Conservation (phyloP, 2,329 filamentous ascomycete genomes). For the Epichloe bromicola region DNA sequence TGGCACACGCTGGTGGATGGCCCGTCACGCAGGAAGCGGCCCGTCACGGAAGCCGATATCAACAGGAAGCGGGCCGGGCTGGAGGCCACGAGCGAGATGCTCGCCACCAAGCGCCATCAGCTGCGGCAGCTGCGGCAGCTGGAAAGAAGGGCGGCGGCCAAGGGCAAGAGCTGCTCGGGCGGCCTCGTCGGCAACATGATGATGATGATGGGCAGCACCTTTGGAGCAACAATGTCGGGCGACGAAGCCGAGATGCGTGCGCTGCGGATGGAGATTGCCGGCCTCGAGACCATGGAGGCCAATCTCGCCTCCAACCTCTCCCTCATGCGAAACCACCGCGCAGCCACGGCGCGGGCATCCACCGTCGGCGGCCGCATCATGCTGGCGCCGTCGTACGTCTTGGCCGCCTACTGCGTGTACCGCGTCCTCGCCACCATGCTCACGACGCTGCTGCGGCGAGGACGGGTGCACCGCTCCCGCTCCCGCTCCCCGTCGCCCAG, state of each 20-base stretch:
- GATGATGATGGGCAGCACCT: constrained; percentile 15
- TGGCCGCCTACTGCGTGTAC: constrained; percentile 75
- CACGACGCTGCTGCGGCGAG: constrained; percentile 48
- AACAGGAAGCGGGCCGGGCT: constrained; percentile 66
- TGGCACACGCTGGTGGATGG: constrained; percentile 71
- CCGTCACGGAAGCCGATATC: constrained; percentile 62
- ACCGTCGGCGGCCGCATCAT: constrained; percentile 54
- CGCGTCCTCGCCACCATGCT: constrained; percentile 62
- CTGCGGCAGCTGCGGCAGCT: constrained; percentile 57
- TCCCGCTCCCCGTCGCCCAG: constrained; percentile 22
- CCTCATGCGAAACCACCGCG: constrained; percentile 48
- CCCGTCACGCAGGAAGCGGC: constrained; percentile 33
- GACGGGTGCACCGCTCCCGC: constrained; percentile 16
- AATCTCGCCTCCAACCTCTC: constrained; percentile 54
- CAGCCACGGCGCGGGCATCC: constrained; percentile 51
- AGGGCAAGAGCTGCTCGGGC: neutral
- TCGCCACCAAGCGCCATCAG: constrained; percentile 59
- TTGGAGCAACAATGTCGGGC: constrained; percentile 51
- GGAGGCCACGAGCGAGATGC: constrained; percentile 67
- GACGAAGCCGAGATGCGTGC: constrained; percentile 46
- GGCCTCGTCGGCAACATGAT: constrained; percentile 65
- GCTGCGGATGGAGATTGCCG: constrained; percentile 63
- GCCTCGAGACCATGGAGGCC: constrained; percentile 67
- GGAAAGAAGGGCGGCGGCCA: constrained; percentile 40
- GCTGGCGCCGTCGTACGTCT: constrained; percentile 49